A percentile compares a stretch with the other conserved stretches of the same genome.
Conservation (phyloP, 2,329 filamentous ascomycete species). For the Cladophialophora carrionii region DNA sequence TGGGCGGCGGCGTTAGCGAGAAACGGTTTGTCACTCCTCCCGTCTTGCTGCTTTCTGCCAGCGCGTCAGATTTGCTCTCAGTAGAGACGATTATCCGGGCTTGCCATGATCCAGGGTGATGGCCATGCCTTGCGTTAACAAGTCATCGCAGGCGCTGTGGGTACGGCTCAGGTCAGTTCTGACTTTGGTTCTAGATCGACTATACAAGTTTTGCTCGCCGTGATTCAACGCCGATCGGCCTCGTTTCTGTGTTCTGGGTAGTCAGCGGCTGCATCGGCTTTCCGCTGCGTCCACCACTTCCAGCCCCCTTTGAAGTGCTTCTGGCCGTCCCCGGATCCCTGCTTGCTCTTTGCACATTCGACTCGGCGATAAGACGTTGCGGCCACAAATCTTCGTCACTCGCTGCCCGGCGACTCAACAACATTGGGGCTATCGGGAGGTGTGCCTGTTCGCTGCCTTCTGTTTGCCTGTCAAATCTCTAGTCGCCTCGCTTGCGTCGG, state of each 20-base stretch:
- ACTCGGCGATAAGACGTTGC: neutral
- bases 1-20: neutral
- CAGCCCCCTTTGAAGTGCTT: neutral
- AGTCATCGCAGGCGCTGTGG: neutral
- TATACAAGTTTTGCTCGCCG: neutral
- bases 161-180: neutral
- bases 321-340: neutral
- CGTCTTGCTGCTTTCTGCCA: neutral
- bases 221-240: neutral
- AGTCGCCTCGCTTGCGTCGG: conserved; percentile 11
- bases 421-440: neutral
- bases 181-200: neutral
- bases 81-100: neutral
- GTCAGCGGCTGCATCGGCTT: neutral
- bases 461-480: conserved; percentile 5
- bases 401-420: neutral
- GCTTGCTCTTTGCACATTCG: conserved; percentile 1
- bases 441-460: conserved; percentile 1
- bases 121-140: neutral
- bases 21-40: neutral
- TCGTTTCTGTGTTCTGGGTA: neutral
- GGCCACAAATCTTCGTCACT: neutral
- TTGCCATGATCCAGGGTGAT: neutral
- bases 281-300: neutral
- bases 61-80: neutral